Base-by-base conservation (phyloP, 2,329 filamentous ascomycete species). In the Neopestalotiopsis sp. region DNA sequence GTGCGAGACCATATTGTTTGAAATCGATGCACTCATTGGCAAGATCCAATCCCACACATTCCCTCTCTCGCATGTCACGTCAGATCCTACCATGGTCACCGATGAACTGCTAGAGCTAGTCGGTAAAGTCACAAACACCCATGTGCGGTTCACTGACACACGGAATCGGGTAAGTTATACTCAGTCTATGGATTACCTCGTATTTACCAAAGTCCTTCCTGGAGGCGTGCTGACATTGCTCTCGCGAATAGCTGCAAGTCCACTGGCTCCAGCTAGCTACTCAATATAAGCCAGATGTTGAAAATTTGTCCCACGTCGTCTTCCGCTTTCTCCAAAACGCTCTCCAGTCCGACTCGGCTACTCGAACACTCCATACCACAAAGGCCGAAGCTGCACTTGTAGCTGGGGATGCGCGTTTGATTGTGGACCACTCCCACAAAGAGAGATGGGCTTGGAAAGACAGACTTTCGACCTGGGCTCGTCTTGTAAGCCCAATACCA, bases 261-360 rank as follows among this genome's bases (percentile, higher is more conserved):
- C 81, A 80, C 5, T 87, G 85, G 85, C 75, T 86, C 10, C 74
- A 79, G 38, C 12, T 73, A 2, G 66, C 72, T 12, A 65, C 65
- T 3, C 65, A 70, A 9, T 70, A 73, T 32, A 64, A 67, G 13
- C 42, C 69, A 14, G 32, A 42, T 2, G 38, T 80, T 5, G 84
- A 88, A 73, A 78, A 82, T 66, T 73, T 78, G 1, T 78, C 78
- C 42, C 84, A 88, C 57, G 75, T 83, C 14, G 84, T 86, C 17
- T 75, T 81, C 61, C 83, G 86, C 38, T 79, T 88, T 4, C 74
- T 88, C 2, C 74, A 81, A 42, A 79, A 78, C 4, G 78, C 79
- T 12, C 78, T 73, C 40, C 72, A 72, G 2, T 70, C 75, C 5
- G 70, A 72, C 12, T 67, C 70, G 2, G 72, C 71, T 17, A 71